Evolutionary conservation across 2,329 filamentous ascomycete species (phyloP).

Genomic region (Chalaropsis thielavioides): DNA sequence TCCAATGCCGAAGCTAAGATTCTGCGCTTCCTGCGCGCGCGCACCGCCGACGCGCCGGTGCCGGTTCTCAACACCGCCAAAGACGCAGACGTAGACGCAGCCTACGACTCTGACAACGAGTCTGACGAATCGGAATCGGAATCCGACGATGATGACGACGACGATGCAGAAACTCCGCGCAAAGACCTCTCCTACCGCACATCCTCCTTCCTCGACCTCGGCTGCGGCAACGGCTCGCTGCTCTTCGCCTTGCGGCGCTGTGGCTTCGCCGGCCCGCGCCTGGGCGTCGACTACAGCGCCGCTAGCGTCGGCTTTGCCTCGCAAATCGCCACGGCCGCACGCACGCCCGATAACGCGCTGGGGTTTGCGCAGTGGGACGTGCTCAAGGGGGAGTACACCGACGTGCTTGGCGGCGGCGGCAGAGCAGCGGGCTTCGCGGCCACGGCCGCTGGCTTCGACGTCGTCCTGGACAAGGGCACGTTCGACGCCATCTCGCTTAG

Average conservation of each 20-base stretch:
- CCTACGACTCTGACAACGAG: constrained; percentile 21
- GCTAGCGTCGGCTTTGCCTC: constrained; percentile 60
- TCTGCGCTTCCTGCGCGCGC: constrained; percentile 45
- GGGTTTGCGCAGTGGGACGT: constrained; percentile 49
- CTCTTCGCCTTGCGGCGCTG: constrained; percentile 58
- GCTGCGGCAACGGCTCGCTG: constrained; percentile 86
- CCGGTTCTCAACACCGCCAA: background rate
- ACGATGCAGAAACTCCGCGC: constrained; percentile 15
- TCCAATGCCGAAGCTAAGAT: constrained; percentile 75
- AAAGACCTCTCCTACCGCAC: constrained; percentile 25
- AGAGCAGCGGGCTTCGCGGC: background rate
- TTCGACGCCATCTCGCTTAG: constrained; percentile 88
- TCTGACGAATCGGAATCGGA: constrained; percentile 6
- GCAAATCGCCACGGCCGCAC: constrained; percentile 37
- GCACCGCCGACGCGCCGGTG: background rate
- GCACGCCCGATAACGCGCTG: constrained; percentile 21
- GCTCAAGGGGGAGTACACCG: constrained; percentile 30
- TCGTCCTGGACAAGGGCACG: constrained; percentile 94
- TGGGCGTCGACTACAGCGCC: constrained; percentile 79
- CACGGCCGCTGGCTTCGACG: constrained; percentile 52
- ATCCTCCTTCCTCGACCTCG: constrained; percentile 61
- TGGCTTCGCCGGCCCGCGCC: constrained; percentile 51
- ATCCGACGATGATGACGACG: constrained; percentile 15
- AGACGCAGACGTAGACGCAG: constrained; percentile 20
- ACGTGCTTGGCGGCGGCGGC: constrained; percentile 23